These are phyloP conservation scores for Zymoseptoria brevis DNA, from an alignment of 2,329 filamentous ascomycete genomes.

Conservation along the genomic window DNA sequence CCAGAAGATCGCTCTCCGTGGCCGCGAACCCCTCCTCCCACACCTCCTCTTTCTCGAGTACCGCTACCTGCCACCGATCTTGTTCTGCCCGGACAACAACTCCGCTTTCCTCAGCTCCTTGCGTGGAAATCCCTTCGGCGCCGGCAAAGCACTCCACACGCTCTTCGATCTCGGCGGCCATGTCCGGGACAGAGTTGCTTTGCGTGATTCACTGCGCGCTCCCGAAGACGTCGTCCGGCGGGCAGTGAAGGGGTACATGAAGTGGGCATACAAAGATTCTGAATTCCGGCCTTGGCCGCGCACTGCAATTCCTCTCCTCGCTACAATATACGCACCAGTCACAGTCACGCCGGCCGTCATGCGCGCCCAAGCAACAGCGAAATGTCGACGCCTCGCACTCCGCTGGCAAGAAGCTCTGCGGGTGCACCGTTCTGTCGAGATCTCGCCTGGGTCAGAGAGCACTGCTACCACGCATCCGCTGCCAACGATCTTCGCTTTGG, in stretches of 20 bases:
- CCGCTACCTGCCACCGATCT: constrained; percentile 42
- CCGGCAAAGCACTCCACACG: constrained; percentile 43
- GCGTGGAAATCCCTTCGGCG: constrained; percentile 39
- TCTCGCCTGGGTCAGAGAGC: constrained; percentile 14
- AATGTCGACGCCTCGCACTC: constrained; percentile 37
- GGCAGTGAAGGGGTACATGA: constrained; percentile 39
- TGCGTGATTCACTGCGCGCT: constrained; percentile 18
- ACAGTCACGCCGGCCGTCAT: constrained; percentile 34
- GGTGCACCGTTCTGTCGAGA: constrained; percentile 22
- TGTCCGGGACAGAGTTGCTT: constrained; percentile 43
- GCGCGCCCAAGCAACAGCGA: constrained; percentile 36
- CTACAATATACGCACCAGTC: constrained; percentile 35
- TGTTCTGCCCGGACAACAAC: constrained; percentile 41
- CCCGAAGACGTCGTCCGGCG: constrained; percentile 19
- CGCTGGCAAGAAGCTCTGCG: constrained; percentile 36
- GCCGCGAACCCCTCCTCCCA: constrained; percentile 49
- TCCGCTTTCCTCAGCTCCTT: constrained; percentile 41
- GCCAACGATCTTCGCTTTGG: constrained; percentile 48
- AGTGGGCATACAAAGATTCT: constrained; percentile 47
- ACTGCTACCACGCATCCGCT: constrained; percentile 22
- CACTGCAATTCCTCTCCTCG: constrained; percentile 36
- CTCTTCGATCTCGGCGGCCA: constrained; percentile 45
- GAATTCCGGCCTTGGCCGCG: constrained; percentile 28
- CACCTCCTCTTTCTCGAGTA: constrained; percentile 47
- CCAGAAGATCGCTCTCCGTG: constrained; percentile 47